Base-by-base conservation (phyloP, 208 protist species). In the Phytomonas sp. region DNA sequence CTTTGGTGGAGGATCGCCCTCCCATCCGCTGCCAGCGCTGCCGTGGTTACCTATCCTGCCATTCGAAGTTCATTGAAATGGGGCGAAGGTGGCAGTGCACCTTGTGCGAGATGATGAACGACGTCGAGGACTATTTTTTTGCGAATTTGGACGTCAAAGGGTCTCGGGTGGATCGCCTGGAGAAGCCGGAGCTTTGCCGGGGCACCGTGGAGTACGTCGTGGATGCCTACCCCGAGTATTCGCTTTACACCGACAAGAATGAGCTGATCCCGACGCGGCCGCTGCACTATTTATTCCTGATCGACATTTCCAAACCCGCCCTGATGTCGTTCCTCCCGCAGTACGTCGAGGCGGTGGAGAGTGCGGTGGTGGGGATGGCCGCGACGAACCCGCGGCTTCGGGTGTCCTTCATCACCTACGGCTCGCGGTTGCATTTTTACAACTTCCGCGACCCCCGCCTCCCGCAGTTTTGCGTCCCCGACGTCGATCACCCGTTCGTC, bases 11-110 rank as follows among this genome's bases (percentile, higher is more conserved):
- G 26, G 82, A 71, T 36, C 70, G 80, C 17, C 77, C 85, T 8
- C 96, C 96, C 9, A 81, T 97, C 43, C 91, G 96, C n/a, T 98
- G 96, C 77, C 73, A 92, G 33, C 91, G 94, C 64, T 98, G 96
- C 78, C 88, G 95, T 65, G 88, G 83, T 13, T 98, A 98, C 81
- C 83, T 98, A 13, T 95, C 90, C 69, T 91, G 86, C 43, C 87
- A 95, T 73, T 81, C 89, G 9, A 66, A 64, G 7, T 97, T 98
- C 74, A 76, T 84, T 20, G 82, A 98, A 51, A 84, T 96, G 71
- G 96, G 96, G 53, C 74, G 88, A 29, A 65, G 61, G 60, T 98
- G 93, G 91, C 70, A 76, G 60, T 98, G 96, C 77, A 83, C 91
- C 46, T 73, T 98, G 29, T 98, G 96, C 75, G 76, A 65, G 32